Percentiles rank a stretch among this genome's conserved stretches.
These are phyloP conservation scores for Metarhizium robertsii DNA, from an alignment of 2,329 filamentous ascomycete genomes.

Conservation along the genomic window DNA sequence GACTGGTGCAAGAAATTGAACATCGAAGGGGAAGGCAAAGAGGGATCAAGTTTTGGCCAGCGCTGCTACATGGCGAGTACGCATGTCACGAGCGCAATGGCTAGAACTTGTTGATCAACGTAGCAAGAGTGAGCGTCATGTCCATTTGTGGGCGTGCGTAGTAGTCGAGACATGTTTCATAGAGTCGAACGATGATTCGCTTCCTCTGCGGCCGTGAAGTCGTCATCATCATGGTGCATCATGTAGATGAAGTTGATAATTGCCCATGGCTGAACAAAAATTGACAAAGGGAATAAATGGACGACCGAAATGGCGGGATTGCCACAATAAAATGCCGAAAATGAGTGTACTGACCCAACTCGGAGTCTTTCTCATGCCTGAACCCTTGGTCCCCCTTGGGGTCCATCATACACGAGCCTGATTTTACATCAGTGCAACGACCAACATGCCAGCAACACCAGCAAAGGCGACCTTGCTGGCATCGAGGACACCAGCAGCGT, in stretches of 20 bases:
- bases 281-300: conserved; percentile 1
- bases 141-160: not conserved
- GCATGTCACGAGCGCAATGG: not conserved
- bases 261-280: not conserved
- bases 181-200: not conserved
- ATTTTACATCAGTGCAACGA: conserved; percentile 40
- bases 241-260: conserved; percentile 2
- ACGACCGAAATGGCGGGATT: not conserved
- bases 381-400: not conserved
- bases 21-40: conserved; percentile 10
- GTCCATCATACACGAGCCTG: too few species aligned
- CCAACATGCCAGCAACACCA: conserved; percentile 41
- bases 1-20: conserved; percentile 14
- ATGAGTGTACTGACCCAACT: not conserved
- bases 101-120: not conserved
- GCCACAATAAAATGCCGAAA: not conserved
- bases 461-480: conserved; percentile 36
- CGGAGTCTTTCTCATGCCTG: not conserved
- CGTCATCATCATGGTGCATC: conserved; percentile 12
- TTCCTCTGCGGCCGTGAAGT: conserved; percentile 4
- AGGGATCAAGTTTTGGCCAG: conserved; percentile 8
- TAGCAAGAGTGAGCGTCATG: not conserved
- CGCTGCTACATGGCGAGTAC: conserved; percentile 7
- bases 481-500: conserved; percentile 33
- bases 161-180: not conserved